Base-by-base conservation (phyloP, 768 basidiomycete species). In the Jaapia argillacea region DNA sequence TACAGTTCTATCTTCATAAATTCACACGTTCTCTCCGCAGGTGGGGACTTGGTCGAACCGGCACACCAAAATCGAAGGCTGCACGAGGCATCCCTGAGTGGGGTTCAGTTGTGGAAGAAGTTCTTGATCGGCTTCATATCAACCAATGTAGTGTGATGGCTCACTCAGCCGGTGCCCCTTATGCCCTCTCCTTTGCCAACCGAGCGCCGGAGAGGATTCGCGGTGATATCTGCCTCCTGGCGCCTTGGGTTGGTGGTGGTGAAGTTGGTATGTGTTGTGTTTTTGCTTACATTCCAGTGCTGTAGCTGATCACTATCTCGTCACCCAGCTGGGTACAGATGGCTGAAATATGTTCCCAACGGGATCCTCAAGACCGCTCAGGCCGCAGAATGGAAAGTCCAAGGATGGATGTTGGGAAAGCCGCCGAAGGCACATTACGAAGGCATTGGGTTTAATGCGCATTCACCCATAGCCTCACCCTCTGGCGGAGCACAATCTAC, bases 341-440 rank as follows among this genome's bases (percentile, higher is more conserved):
- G 92, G 91, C 72, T 99, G 42, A 94, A 92, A 62, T 98, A 92
- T 57, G 86, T 99, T 4, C 94, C 94, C 1, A 88, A 86, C 47
- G 81, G 86, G 23, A 77, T 99, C 28, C 69, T 99, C 49, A 91
- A 87, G 67, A 92, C 92, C 0, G 94, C 92, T 1, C 92, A 94
- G 60, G 88, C 91, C 3, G 94, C 94, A 0, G 94, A 99, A 57
- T 97, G 92, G 92, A 90, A 85, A 60, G 70, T 98, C 36, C 91
- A 96, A 56, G 86, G 88, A 0, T 98, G 93, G 88, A 88, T 89
- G 81, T 76, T 99, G 24, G 96, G 94, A 50, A 97, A 97, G 55
- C 88, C 90, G 14, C 93, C 92, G 6, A 80, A 82, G 1, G 69
- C 90, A 33, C 72, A 84, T 1, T 90, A 81, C 54, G 75, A 87